Base-by-base conservation (phyloP, 2,329 filamentous ascomycete genomes). In the Sclerotinia glacialis region DNA sequence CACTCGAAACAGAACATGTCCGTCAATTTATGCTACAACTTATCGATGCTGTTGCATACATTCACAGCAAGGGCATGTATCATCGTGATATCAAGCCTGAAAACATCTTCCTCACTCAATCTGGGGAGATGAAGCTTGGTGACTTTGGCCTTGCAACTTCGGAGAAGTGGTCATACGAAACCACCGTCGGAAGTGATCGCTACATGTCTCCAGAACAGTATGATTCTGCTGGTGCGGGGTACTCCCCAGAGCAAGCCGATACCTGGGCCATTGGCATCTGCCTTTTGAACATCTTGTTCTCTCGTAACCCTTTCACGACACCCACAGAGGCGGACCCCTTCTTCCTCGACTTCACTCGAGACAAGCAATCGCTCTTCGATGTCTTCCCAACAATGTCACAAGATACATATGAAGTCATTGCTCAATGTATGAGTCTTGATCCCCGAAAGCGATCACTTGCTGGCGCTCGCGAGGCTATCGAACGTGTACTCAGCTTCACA, bases 161-260 rank as follows among this genome's bases (percentile, higher is more conserved):
- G 8, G 92, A 96, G 69, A 83, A 88, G 73, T 97, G 92, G 93
- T 96, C 92, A 31, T 90, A 90, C 74, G 95, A 99, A 82, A 89
- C 90, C 70, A 95, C 91, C 69, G 95, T 99, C 56, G 95, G 95
- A 71, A 98, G 95, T 77, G 95, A 99, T 77, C 92, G 95, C 66
- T 99, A 99, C 81, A 99, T 99, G 95, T 93, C 95, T 66, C 95
- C 95, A 6, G 95, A 99, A 80, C 95, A 99, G 79, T 98, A 95
- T 75, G 94, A 98, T 77, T 93, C 93, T 64, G 87, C 89, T 72
- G 89, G 89, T 69, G 87, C 86, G 70, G 95, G 95, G 68, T 99
- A 99, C 80, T 94, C 92, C 66, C 93, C 95, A 56, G 91, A 92
- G 55, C 88, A 95, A 80, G 95, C 95, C 62, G 95, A 99, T 78